Base-by-base conservation (phyloP, 1,139 yeast genomes). In the Blastobotrys apis region DNA sequence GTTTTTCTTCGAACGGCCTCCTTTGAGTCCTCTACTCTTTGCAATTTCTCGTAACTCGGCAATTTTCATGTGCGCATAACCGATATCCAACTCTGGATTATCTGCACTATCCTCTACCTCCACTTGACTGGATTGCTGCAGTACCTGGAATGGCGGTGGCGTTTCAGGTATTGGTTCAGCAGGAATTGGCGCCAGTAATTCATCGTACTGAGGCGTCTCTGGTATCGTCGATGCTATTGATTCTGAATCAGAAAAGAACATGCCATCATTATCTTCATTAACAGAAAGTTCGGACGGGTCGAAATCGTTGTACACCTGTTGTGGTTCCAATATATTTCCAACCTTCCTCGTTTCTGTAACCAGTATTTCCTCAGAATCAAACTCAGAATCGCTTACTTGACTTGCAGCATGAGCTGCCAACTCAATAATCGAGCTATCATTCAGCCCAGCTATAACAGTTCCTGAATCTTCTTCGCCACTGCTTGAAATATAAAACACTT, bases 51-150 rank as follows among this genome's bases (percentile, higher is more conserved):
- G 26, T 12, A 42, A 23, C 16, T 42, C 41, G 5, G 34, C 16
- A 12, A 42, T 42, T 25, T 42, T 42, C 34, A 42, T 13, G 8
- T 37, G 4, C 20, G 15, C 12, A 22, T 41, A 41, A 9, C 19
- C 19, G 6, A n/a, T 15, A n/a, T 22, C 35, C 22, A 33, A 17
- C 9, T 29, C 33, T n/a, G n/a, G n/a, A n/a, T n/a, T n/a, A n/a
- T n/a, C n/a, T n/a, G n/a, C n/a, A n/a, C n/a, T n/a, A n/a, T n/a
- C n/a, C n/a, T n/a, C n/a, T n/a, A n/a, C n/a, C 9, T 23, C 26
- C 9, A 23, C 26, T 23, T 23, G 26, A 6, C 10, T 10, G 9
- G 6, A 6, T 6, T 23, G 26, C 26, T 23, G 26, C 6, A 6
- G 10, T 10, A 23, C 6, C 10, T 23, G 9, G 10, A 10, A 6